These are phyloP conservation scores for Exophiala sp. DNA, from an alignment of 2,329 filamentous ascomycete species.

Conservation along the genomic window DNA sequence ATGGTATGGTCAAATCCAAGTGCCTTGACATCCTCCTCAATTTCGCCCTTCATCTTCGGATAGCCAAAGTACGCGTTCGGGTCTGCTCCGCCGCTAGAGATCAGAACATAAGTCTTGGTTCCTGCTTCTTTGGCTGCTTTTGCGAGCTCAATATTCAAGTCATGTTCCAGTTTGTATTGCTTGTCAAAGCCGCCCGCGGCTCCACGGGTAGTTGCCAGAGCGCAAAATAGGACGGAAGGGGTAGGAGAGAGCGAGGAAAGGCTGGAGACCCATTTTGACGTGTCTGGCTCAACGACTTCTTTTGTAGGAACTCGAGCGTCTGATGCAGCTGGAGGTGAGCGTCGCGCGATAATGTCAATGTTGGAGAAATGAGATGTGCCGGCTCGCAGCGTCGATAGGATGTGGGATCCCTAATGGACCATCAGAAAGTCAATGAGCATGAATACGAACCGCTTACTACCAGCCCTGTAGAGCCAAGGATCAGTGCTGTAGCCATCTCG, in stretches of 20 bases:
- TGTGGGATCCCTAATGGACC: conserved; percentile 61
- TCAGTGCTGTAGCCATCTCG: conserved; percentile 43
- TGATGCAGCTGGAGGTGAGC: conserved; percentile 40
- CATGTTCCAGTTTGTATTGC: conserved; percentile 85
- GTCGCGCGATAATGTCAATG: conserved; percentile 46
- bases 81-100: conserved; percentile 59
- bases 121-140: conserved; percentile 70
- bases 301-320: conserved; percentile 52
- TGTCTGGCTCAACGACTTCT: conserved; percentile 65
- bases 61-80: conserved; percentile 55
- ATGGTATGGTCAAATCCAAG: conserved; percentile 75
- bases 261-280: conserved; percentile 62
- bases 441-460: conserved; percentile 39
- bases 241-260: conserved; percentile 55
- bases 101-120: conserved; percentile 70
- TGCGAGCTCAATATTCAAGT: conserved; percentile 77
- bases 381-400: conserved; percentile 56
- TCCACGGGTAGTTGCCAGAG: conserved; percentile 74
- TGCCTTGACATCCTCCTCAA: conserved; percentile 72
- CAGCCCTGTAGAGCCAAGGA: conserved; percentile 49
- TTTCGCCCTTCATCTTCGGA: conserved; percentile 74
- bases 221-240: conserved; percentile 68
- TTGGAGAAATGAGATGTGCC: conserved; percentile 34
- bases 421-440: conserved; percentile 16
- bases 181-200: conserved; percentile 71